Conservation (phyloP, 495 filamentous ascomycete species). For the Talaromyces proteolyticus region DNA sequence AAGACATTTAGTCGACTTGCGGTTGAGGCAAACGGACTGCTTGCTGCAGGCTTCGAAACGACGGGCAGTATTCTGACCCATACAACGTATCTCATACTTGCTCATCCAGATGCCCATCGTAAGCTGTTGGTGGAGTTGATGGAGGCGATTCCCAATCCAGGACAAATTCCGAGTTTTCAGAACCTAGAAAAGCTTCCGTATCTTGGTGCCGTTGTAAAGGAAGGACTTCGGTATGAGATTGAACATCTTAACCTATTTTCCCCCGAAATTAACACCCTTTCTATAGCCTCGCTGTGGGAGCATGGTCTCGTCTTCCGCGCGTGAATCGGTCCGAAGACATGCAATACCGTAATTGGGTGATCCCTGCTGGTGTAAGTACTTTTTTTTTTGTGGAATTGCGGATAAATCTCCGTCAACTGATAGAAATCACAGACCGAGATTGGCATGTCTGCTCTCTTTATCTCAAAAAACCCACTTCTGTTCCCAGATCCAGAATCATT, state of each 20-base stretch:
- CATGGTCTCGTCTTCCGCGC: constrained; percentile 2
- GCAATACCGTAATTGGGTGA: constrained; percentile 34
- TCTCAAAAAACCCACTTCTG: constrained; percentile 26
- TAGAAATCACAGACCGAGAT: background rate
- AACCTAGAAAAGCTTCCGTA: constrained; percentile 29
- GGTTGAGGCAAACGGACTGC: constrained; percentile 17
- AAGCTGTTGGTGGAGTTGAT: constrained; percentile 21
- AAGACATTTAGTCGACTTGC: constrained; percentile 14
- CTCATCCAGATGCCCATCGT: constrained; percentile 14
- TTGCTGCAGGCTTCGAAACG: constrained; percentile 30
- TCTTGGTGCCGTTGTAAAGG: constrained; percentile 35
- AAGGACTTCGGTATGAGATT: constrained; percentile 23
- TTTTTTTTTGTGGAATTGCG: background rate
- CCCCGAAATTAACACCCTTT: background rate
- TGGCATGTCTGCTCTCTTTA: constrained; percentile 9
- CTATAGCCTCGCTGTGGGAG: background rate
- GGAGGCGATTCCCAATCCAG: constrained; percentile 14
- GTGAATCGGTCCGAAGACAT: constrained; percentile 8
- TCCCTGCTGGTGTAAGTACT: constrained; percentile 32
- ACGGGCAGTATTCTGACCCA: constrained; percentile 19
- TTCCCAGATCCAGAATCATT: constrained; percentile 10
- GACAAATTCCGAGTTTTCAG: constrained; percentile 8
- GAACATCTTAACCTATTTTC: background rate
- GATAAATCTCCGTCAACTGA: constrained; percentile 17
- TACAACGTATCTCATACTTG: constrained; percentile 22